Percentiles rank a stretch among this genome's conserved stretches.
Evolutionary conservation across 2,329 filamentous ascomycete species (phyloP).

Genomic region (Aspergillus sp.): DNA sequence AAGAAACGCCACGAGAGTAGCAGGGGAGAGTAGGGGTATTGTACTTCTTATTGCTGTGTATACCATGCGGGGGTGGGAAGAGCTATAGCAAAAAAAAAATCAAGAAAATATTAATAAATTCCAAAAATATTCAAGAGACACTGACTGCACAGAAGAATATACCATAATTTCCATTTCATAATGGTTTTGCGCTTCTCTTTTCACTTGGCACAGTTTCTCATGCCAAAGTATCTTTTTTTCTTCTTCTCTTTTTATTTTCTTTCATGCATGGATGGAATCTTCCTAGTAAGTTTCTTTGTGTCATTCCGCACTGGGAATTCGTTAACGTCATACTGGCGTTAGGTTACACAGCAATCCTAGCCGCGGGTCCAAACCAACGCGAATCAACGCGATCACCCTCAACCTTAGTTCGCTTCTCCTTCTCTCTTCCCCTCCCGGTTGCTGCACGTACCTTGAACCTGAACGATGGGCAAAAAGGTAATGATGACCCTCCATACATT

Average conservation of each 20-base stretch:
- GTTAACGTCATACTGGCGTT: slow-evolving; percentile 24
- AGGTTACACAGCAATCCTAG: slow-evolving; percentile 13
- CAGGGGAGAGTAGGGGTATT: no score
- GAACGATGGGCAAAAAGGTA: not conserved
- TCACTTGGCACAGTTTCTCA: no score
- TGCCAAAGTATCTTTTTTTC: not conserved
- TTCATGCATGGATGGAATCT: not conserved
- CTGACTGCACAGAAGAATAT: no score
- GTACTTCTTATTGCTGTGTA: not conserved
- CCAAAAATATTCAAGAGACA: no score
- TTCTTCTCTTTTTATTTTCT: not conserved
- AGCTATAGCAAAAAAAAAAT: no score
- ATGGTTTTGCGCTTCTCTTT: no score
- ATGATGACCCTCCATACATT: not conserved
- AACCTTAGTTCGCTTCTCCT: not conserved
- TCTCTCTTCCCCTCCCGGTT: not conserved
- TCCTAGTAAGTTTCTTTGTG: slow-evolving; percentile 6
- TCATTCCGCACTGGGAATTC: slow-evolving; percentile 12
- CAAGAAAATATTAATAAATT: no score
- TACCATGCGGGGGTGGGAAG: not conserved
- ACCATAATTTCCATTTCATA: no score
- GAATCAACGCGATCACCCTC: not conserved
- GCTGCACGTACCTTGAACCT: not conserved
- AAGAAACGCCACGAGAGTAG: no score
- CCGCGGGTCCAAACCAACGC: not conserved